Base-by-base conservation (phyloP, 345 rosid genomes). In the Syzygium aromaticum region DNA sequence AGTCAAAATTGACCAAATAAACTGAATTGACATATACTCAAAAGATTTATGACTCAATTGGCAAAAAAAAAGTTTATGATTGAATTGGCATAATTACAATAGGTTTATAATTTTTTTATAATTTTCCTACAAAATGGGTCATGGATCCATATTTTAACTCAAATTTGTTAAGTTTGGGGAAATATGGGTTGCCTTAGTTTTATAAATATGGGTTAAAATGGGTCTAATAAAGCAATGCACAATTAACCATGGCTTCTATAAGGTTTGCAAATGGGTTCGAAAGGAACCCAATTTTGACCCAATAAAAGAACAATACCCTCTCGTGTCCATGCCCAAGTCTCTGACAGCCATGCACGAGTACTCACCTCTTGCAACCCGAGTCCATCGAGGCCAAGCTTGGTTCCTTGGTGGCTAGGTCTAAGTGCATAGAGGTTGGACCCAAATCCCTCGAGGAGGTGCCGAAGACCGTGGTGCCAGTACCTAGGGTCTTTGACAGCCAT, bases 301-400 rank as follows among this genome's bases (percentile, higher is more conserved):
- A 17, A 0, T 67, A 12, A 67, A 16, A 67, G 11, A 67, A 6
- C 25, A 17, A 33, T 16, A 30, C 4, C 40, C 43, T 30, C 11
- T 33, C 7, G 2, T 33, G 13, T 38, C 40, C 11, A 6, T 33
- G 46, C 23, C 21, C 46, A 1, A 67, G 46, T 11, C 0, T 1
- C 25, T 23, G 8, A 7, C 40, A 0, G 23, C 12, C 19, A 67
- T 17, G 46, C 46, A 67, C 0, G 5, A 1, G 46, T 33, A 67
- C 23, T 13, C 0, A 0, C 0, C 40, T 28, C 22, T 0, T 64
- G 6, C 8, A 4, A 8, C 40, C 21, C 21, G 3, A 8, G 77
- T 64, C 77, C 33, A 64, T 15, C 40, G 8, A 64, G 21, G 28
- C 7, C 0, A 0, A 64, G 40, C 40, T 15, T 2, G 9, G 0